These are phyloP conservation scores for Aspergillus ustus DNA, from an alignment of 2,329 filamentous ascomycete genomes.

Conservation along the genomic window DNA sequence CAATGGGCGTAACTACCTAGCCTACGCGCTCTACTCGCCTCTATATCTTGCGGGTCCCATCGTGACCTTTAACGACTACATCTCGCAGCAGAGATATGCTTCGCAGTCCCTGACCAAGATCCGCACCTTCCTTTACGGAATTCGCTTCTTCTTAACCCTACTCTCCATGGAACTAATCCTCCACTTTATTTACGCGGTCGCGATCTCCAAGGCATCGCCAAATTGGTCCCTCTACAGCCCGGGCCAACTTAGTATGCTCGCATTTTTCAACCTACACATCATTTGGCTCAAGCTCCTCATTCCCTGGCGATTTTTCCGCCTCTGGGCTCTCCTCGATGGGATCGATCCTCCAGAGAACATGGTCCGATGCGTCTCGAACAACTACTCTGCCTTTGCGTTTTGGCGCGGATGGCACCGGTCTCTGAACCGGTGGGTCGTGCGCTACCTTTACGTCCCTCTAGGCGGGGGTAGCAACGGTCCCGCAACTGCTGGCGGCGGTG, in stretches of 20 bases:
- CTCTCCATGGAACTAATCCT: constrained; percentile 89
- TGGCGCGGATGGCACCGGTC: constrained; percentile 97
- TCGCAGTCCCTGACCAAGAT: constrained; percentile 69
- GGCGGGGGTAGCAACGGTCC: constrained; percentile 64
- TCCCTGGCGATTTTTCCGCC: constrained; percentile 96
- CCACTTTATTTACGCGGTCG: constrained; percentile 91
- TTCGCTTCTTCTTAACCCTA: constrained; percentile 80
- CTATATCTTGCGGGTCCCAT: constrained; percentile 93
- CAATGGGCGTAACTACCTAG: constrained; percentile 83
- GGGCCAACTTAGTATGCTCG: constrained; percentile 84
- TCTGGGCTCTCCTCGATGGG: constrained; percentile 91
- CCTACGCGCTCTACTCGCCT: constrained; percentile 88
- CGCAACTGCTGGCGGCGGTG: constrained; percentile 15
- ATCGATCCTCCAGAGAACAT: constrained; percentile 98
- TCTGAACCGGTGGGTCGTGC: constrained; percentile 92
- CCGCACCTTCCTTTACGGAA: constrained; percentile 78
- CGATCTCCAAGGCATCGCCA: constrained; percentile 81
- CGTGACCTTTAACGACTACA: constrained; percentile 96
- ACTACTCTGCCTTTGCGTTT: constrained; percentile 87
- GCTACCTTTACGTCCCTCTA: constrained; percentile 91
- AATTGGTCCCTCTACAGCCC: constrained; percentile 84
- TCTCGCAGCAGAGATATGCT: constrained; percentile 79
- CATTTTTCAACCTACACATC: constrained; percentile 93
- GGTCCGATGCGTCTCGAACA: constrained; percentile 94
- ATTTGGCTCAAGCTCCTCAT: constrained; percentile 98